Base-by-base conservation (phyloP, 192 early-diverging fungal species). In the Podila clonocystis region DNA sequence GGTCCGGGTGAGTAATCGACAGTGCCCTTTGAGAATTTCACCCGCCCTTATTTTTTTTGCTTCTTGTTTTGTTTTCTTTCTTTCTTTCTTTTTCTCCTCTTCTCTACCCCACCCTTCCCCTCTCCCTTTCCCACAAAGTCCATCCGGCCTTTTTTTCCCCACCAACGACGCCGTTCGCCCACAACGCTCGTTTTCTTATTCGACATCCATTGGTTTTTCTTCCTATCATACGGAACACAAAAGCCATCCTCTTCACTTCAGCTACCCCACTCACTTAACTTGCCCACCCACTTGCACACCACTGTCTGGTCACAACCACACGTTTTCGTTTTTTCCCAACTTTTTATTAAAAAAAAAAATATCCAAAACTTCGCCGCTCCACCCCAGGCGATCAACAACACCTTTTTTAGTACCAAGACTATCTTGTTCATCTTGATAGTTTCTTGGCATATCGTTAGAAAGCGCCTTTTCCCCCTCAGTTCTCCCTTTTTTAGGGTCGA, bases 81-180 rank as follows among this genome's bases (percentile, higher is more conserved):
- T 45, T 34, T 59, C 41, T 33, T 49, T 48, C 28, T 48, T 48
- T 38, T 22, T 52, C 12, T 63, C n/a, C n/a, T 59, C 59, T 24
- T 52, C 28, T 3, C 33, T 22, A 34, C 50, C 20, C 33, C 57
- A 70, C 70, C 65, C 67, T 70, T 55, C 68, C n/a, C 33, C 50
- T 26, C 58, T 58, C 67, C 62, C 30, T 52, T 64, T 57, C 15
- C 58, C 69, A 70, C 62, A 77, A 71, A 64, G 61, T 48, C 36
- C 64, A 8, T 17, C 41, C 11, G 41, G 41, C 29, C 38, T 31
- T 52, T 26, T 31, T 52, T 26, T 24, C 19, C 19, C 41, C 62
- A 34, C 31, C 22, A 41, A 65, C 33, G 33, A 52, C 33, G 30
- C 55, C 38, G 30, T 61, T 64, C 57, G 41, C 41, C 41, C 41